Percentiles rank a stretch among this genome's conserved stretches.
Evolutionary conservation across 2,329 filamentous ascomycete genomes (phyloP).

Genomic region (Dendrostoma leiphaemia): DNA sequence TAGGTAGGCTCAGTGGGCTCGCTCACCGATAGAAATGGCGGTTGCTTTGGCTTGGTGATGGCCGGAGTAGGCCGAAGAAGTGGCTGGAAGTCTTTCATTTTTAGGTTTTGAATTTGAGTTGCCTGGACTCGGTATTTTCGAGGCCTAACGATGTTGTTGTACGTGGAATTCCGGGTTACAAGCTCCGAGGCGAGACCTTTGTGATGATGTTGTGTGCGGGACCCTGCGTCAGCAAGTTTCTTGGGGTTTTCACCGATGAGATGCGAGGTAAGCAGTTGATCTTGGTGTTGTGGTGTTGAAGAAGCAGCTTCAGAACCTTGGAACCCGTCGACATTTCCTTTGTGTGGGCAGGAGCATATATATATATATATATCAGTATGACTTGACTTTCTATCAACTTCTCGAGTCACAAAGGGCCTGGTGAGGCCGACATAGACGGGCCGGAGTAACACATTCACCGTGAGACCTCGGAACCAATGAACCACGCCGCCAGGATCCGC

Average conservation of each 20-base stretch:
- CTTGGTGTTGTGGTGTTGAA: not conserved
- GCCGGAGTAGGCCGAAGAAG: slow-evolving; percentile 3
- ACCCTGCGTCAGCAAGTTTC: no score
- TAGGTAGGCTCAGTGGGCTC: fast-evolving
- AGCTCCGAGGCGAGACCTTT: no score
- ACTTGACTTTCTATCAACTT: not conserved
- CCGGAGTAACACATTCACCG: not conserved
- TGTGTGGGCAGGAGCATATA: not conserved
- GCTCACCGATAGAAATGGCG: not conserved
- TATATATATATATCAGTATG: not conserved
- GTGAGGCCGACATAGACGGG: not conserved
- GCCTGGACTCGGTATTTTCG: not conserved
- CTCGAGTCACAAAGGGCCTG: not conserved
- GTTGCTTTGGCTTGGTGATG: not conserved
- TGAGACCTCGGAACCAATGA: not conserved
- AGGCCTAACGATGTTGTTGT: not conserved
- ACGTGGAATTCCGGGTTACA: no score
- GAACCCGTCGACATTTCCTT: no score
- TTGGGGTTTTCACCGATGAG: no score
- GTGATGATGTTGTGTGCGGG: no score
- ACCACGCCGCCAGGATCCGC: no score
- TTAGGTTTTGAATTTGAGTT: not conserved
- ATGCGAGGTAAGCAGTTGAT: no score
- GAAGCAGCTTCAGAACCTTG: not conserved
- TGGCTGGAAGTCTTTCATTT: slow-evolving; percentile 13